Evolutionary conservation across 75 land plant genomes (phyloP).

Genomic region (Ceratopteris richardii): DNA sequence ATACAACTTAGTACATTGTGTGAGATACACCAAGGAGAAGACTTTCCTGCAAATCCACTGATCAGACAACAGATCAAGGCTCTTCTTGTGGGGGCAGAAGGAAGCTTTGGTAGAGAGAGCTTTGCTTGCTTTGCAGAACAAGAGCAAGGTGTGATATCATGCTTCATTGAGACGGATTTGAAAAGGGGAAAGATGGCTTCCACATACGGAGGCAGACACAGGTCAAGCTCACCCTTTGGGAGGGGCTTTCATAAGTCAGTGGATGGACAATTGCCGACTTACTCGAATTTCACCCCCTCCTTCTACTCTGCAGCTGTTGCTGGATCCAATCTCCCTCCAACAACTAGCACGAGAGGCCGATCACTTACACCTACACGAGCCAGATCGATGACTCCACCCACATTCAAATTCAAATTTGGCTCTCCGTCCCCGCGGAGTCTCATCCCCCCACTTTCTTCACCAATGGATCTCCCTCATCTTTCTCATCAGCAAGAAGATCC

Average conservation of each 20-base stretch:
- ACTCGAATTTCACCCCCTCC: conserved; percentile 4
- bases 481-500: conserved; percentile 27
- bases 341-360: conserved; percentile 20
- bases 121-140: too few species aligned
- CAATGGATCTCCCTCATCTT: conserved; percentile 19
- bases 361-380: conserved; percentile 53
- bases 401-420: conserved; percentile 18
- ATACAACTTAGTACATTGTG: too few species aligned
- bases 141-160: too few species aligned
- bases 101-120: too few species aligned
- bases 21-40: too few species aligned
- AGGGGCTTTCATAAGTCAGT: conserved; percentile 34
- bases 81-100: too few species aligned
- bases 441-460: conserved; percentile 1
- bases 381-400: conserved; percentile 17
- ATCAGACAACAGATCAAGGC: too few species aligned
- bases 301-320: conserved; percentile 24
- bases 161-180: too few species aligned
- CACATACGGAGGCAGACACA: not conserved
- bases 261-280: conserved; percentile 23
- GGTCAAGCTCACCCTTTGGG: conserved; percentile 69
- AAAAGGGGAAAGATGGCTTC: too few species aligned
- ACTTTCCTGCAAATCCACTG: too few species aligned
- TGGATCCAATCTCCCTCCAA: conserved; percentile 35
- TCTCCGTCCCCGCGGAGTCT: conserved; percentile 12